phyloP scores from a whole-genome alignment of 768 basidiomycete genomes.

The Trichaptum fuscoviolaceum region DNA sequence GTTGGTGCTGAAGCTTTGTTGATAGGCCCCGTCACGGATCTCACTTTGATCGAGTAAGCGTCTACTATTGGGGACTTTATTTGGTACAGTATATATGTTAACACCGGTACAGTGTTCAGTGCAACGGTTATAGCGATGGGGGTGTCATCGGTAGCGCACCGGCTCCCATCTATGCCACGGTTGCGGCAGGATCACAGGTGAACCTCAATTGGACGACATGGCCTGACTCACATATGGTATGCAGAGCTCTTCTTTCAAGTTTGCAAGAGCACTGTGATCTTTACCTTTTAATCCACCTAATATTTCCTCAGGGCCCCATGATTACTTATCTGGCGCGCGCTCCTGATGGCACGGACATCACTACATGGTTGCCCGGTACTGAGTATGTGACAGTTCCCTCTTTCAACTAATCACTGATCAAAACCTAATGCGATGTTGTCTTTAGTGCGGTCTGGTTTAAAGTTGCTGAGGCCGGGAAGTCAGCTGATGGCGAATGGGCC shows the following conservation, averaged over 20 bases:
- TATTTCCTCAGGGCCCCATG: slow-evolving; percentile 32
- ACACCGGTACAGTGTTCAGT: slow-evolving; percentile 21
- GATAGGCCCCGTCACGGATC: slow-evolving; percentile 32
- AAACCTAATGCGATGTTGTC: neutral
- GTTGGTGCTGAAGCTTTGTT: neutral
- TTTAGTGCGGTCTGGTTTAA: slow-evolving; percentile 48
- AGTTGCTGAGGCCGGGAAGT: slow-evolving; percentile 41
- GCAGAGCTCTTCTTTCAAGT: neutral
- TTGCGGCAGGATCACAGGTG: slow-evolving; percentile 35
- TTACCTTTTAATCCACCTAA: too few species aligned
- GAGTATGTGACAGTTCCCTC: slow-evolving; percentile 21
- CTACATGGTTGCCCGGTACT: slow-evolving; percentile 37
- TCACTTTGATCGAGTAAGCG: slow-evolving; percentile 35
- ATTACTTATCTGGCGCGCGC: slow-evolving; percentile 45
- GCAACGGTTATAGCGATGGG: slow-evolving; percentile 26
- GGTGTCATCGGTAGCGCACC: slow-evolving; percentile 30
- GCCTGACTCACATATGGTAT: slow-evolving; percentile 20
- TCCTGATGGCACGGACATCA: slow-evolving; percentile 32
- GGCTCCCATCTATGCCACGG: slow-evolving; percentile 34
- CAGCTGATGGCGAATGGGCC: slow-evolving; percentile 39
- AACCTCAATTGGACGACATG: slow-evolving; percentile 36
- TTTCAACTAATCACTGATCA: neutral
- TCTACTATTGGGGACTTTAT: neutral
- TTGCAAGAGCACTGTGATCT: neutral
- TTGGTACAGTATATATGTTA: neutral